Percentiles rank a stretch among this genome's conserved stretches.
Conservation (phyloP, 1,139 yeast species). For the Nakaseomyces uthaithaninus region DNA sequence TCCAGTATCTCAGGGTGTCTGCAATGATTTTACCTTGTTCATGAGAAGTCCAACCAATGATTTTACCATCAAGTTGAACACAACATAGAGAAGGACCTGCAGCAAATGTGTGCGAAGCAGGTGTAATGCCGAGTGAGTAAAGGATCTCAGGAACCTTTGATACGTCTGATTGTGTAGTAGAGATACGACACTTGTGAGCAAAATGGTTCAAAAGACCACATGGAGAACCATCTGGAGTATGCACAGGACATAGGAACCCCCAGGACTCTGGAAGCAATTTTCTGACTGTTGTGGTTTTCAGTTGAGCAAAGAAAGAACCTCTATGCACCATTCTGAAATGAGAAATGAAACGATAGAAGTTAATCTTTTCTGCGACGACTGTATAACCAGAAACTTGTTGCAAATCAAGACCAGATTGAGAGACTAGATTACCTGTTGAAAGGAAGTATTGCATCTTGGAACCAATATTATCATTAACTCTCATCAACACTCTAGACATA, state of each 20-base stretch:
- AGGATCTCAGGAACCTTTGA: slow-evolving; percentile 58
- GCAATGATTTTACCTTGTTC: slow-evolving; percentile 80
- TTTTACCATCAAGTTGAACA: slow-evolving; percentile 87
- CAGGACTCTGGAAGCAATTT: slow-evolving; percentile 94
- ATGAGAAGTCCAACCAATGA: slow-evolving; percentile 92
- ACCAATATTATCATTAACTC: slow-evolving; percentile 90
- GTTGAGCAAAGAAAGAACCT: slow-evolving; percentile 98
- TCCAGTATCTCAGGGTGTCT: slow-evolving; percentile 87
- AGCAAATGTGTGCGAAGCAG: slow-evolving; percentile 60
- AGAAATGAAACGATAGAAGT: slow-evolving; percentile 90
- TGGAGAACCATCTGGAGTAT: slow-evolving; percentile 99
- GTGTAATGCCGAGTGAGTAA: slow-evolving; percentile 71
- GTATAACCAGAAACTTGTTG: slow-evolving; percentile 98
- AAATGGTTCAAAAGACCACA: slow-evolving; percentile 97
- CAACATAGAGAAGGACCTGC: slow-evolving; percentile 86
- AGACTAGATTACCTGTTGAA: slow-evolving; percentile 93
- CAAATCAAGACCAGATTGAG: slow-evolving; percentile 93
- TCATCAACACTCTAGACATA: slow-evolving; percentile 66
- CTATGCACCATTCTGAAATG: slow-evolving; percentile 99
- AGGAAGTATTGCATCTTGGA: slow-evolving; percentile 87
- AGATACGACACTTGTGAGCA: slow-evolving; percentile 86
- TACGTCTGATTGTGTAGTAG: slow-evolving; percentile 73
- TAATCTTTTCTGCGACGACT: slow-evolving; percentile 96
- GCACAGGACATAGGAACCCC: slow-evolving; percentile 99
- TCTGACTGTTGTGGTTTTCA: slow-evolving; percentile 95